Base-by-base conservation (phyloP, 306 rosid genomes). In the Cyamopsis tetragonoloba region DNA sequence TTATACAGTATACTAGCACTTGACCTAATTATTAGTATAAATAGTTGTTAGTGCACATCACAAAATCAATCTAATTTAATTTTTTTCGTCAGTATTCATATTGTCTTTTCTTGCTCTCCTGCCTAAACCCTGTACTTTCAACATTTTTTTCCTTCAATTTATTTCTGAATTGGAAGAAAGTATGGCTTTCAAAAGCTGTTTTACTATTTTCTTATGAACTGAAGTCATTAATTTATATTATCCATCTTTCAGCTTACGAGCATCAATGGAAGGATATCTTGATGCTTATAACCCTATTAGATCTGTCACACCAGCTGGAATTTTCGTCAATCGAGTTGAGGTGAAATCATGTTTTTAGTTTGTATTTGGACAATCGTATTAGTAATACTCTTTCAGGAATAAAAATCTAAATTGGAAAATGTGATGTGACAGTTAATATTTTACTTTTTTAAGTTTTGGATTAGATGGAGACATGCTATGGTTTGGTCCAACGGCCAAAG, bases 231-330 rank as follows among this genome's bases (percentile, higher is more conserved):
- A 48, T 68, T 56, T 55, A 20, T 59, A 12, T 32, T 62, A 27
- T 58, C 62, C 68, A 32, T 68, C 26, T 72, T 80, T 71, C 84
- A 92, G 98, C 70, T 70, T 92, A 80, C 91, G 96, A 53, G 79
- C 87, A 67, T 92, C 98, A 22, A 92, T 92, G 98, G 89, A 80
- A 84, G 96, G 96, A 71, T 92, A 73, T 75, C 86, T 92, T 60
- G 91, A 87, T 86, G 96, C 91, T 55, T 92, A 89, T 70, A 79
- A 83, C 71, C 98, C 98, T 44, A 76, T 18, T 37, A 72, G 55
- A 63, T 92, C 89, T 26, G 81, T 58, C 70, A 87, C 89, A 42
- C 98, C 98, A 61, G 91, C 92, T 11, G 98, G 98, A 74, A 84
- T 92, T 75, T 92, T 92, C 55, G 6, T 82, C 72, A 89, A 89